A percentile compares a stretch with the other conserved stretches of the same genome.
These are phyloP conservation scores for Candida sp. DNA, from an alignment of 1,139 yeast species.

Conservation along the genomic window DNA sequence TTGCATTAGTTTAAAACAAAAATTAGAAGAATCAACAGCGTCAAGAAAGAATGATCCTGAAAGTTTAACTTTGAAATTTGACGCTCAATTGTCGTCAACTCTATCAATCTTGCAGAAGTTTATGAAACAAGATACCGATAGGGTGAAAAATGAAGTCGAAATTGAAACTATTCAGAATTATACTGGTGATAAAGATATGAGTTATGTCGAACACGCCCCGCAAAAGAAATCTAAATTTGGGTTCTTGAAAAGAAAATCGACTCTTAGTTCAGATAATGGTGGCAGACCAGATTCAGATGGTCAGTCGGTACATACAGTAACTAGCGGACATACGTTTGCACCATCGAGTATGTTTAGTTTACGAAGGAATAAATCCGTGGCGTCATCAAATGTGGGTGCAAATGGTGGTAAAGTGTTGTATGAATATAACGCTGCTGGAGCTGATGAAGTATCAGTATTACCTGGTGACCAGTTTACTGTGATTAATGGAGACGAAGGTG, in stretches of 20 bases:
- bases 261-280: conserved; percentile 9
- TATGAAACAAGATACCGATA: conserved; percentile 67
- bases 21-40: conserved; percentile 45
- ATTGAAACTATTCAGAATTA: conserved; percentile 87
- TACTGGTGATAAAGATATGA: conserved; percentile 71
- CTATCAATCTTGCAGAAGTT: conserved; percentile 58
- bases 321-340: conserved; percentile 20
- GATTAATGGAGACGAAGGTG: conserved; percentile 64
- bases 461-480: conserved; percentile 64
- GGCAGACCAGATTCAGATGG: conserved; percentile 14
- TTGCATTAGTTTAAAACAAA: conserved; percentile 47
- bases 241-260: conserved; percentile 32
- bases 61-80: conserved; percentile 43
- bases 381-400: conserved; percentile 11
- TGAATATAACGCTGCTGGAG: conserved; percentile 66
- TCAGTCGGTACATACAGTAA: conserved; percentile 31
- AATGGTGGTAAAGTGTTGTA: conserved; percentile 56
- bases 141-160: conserved; percentile 79
- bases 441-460: conserved; percentile 65
- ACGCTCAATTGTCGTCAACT: conserved; percentile 54
- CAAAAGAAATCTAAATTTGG: conserved; percentile 58
- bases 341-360: conserved; percentile 34
- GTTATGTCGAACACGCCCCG: conserved; percentile 40
- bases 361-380: conserved; percentile 29
- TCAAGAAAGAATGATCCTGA: conserved; percentile 28